phyloP scores from a whole-genome alignment of 2,329 filamentous ascomycete genomes.

The Fusarium protoensiforme region DNA sequence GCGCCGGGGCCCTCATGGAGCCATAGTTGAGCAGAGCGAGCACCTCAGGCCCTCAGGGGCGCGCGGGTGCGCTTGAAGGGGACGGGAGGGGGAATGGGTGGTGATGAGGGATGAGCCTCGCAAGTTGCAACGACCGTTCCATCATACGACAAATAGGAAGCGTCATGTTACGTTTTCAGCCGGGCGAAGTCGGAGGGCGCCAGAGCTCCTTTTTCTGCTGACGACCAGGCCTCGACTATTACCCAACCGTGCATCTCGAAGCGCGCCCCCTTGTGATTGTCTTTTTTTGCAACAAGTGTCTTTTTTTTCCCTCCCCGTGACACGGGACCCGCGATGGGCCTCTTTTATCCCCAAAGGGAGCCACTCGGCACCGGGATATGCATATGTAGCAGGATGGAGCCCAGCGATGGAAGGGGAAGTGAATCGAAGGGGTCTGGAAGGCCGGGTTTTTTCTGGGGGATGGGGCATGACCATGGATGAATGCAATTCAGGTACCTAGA shows the following conservation, averaged over 20 bases:
- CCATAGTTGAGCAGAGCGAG: not conserved
- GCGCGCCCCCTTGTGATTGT: slow-evolving; percentile 19
- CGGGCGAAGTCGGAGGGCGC: slow-evolving; percentile 37
- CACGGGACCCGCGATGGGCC: slow-evolving; percentile 23
- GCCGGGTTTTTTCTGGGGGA: slow-evolving; percentile 29
- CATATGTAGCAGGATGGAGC: slow-evolving; percentile 29
- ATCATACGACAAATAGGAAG: slow-evolving; percentile 40
- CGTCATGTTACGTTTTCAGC: slow-evolving; percentile 33
- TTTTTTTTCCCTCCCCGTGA: slow-evolving; percentile 35
- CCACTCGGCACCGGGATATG: slow-evolving; percentile 30
- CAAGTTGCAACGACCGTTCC: slow-evolving; percentile 18
- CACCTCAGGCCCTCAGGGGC: slow-evolving; percentile 10
- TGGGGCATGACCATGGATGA: not conserved
- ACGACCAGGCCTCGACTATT: slow-evolving; percentile 31
- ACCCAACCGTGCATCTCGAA: slow-evolving; percentile 35
- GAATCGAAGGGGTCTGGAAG: slow-evolving; percentile 38
- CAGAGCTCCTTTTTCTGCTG: slow-evolving; percentile 21
- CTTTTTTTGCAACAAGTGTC: slow-evolving; percentile 21
- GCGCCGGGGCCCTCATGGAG: slow-evolving; percentile 16
- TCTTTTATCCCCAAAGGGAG: slow-evolving; percentile 9
- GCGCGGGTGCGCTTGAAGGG: not conserved
- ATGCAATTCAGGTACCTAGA: not conserved
- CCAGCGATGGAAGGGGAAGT: slow-evolving; percentile 20
- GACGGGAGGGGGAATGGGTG: slow-evolving; percentile 8
- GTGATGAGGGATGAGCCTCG: slow-evolving; percentile 18